Evolutionary conservation across 352 stramenopile genomes (phyloP).

Genomic region (Peronospora tabacina): DNA sequence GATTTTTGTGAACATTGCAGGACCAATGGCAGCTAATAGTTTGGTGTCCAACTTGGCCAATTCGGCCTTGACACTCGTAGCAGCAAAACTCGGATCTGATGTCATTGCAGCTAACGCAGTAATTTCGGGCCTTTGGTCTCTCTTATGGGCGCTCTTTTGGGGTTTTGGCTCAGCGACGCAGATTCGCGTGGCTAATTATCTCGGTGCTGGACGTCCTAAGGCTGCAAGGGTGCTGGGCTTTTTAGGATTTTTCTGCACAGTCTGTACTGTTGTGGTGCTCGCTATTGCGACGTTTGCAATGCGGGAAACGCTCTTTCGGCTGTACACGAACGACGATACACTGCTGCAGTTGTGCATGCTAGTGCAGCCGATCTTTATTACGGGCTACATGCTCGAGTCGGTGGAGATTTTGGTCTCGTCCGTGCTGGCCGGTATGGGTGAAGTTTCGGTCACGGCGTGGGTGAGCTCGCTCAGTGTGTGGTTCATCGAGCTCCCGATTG

Average conservation of each 20-base stretch:
- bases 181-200: constrained; percentile 68
- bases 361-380: constrained; percentile 51
- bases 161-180: constrained; percentile 72
- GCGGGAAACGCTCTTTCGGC: constrained; percentile 41
- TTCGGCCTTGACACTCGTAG: constrained; percentile 58
- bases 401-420: constrained; percentile 44
- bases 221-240: constrained; percentile 45
- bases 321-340: constrained; percentile 50
- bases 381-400: constrained; percentile 49
- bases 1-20: constrained; percentile 61
- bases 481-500: constrained; percentile 49
- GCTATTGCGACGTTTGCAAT: constrained; percentile 40
- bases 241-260: constrained; percentile 55
- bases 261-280: constrained; percentile 39
- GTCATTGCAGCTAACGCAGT: constrained; percentile 74
- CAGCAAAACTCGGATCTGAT: constrained; percentile 60
- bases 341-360: constrained; percentile 46
- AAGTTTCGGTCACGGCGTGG: constrained; percentile 44
- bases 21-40: constrained; percentile 53
- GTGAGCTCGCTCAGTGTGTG: constrained; percentile 49
- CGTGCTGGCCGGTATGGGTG: constrained; percentile 46
- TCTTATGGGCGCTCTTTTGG: constrained; percentile 75
- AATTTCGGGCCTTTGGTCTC: constrained; percentile 53
- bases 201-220: constrained; percentile 59
- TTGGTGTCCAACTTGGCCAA: constrained; percentile 69